A percentile compares a stretch with the other conserved stretches of the same genome.
Evolutionary conservation across 169 alveolate species (phyloP).

Genomic region (Perkinsus marinus): DNA sequence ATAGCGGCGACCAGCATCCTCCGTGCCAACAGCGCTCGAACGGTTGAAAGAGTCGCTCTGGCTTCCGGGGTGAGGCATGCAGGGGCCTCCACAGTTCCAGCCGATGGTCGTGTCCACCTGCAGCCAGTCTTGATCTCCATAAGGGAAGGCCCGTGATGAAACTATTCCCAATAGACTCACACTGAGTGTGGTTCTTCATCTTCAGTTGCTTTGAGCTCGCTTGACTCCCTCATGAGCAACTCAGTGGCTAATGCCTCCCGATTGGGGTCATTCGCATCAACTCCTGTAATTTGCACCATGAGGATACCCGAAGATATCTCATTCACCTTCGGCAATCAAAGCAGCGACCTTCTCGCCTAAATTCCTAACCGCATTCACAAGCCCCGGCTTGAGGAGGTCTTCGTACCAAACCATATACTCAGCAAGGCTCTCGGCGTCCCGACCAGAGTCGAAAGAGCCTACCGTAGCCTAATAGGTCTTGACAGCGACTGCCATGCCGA

Average conservation of each 20-base stretch:
- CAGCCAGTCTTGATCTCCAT: too few relatives aligned
- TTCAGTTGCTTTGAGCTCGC: background rate
- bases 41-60: background rate
- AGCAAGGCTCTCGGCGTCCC: background rate
- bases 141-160: too few relatives aligned
- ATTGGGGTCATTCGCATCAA: background rate
- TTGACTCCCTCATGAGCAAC: background rate
- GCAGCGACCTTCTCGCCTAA: background rate
- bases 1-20: background rate
- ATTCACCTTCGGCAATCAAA: background rate
- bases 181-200: too few relatives aligned
- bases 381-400: background rate
- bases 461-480: background rate
- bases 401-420: background rate
- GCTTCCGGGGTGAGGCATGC: background rate
- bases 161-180: too few relatives aligned
- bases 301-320: too few relatives aligned
- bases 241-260: background rate
- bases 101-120: background rate
- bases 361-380: background rate
- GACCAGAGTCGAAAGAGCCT: background rate
- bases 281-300: background rate
- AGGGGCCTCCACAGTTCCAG: background rate
- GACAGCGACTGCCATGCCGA: background rate
- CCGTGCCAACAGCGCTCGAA: background rate